phyloP scores from a whole-genome alignment of 805 yeast species.

The Kodamaea neixiangensis region DNA sequence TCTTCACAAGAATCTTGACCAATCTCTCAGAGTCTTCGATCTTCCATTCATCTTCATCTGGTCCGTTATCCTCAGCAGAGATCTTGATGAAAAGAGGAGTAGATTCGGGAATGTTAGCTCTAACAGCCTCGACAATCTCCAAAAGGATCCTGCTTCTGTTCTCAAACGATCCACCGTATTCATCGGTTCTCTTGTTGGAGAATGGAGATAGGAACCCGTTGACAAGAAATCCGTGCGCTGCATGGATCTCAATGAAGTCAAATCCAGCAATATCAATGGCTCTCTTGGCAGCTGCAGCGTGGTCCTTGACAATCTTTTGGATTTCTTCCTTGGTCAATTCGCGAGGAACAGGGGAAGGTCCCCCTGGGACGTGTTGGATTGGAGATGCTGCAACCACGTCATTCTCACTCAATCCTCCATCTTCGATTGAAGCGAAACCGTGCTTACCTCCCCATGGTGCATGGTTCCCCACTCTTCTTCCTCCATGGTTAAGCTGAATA shows the following conservation, averaged over 20 bases:
- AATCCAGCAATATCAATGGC: conserved; percentile 41
- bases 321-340: conserved; percentile 47
- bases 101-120: conserved; percentile 34
- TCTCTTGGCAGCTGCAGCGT: conserved; percentile 48
- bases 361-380: conserved; percentile 27
- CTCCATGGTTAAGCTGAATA: conserved; percentile 57
- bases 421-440: conserved; percentile 28
- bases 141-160: conserved; percentile 41
- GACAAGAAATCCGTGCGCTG: conserved; percentile 43
- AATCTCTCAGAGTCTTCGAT: conserved; percentile 46
- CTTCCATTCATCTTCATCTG: conserved; percentile 44
- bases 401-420: conserved; percentile 45
- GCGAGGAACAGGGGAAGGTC: conserved; percentile 35
- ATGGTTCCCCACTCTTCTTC: conserved; percentile 45
- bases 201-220: conserved; percentile 46
- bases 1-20: conserved; percentile 39
- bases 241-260: conserved; percentile 44
- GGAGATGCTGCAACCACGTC: conserved; percentile 49
- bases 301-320: conserved; percentile 38
- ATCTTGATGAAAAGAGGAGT: conserved; percentile 51
- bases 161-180: conserved; percentile 43
- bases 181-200: conserved; percentile 37
- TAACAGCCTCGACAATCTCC: conserved; percentile 47
- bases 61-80: conserved; percentile 44
- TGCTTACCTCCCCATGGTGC: conserved; percentile 31